Evolutionary conservation across 306 rosid genomes (phyloP), one percentile per base, ranked within the genome.

Genomic region (Rosa lucieae): DNA sequence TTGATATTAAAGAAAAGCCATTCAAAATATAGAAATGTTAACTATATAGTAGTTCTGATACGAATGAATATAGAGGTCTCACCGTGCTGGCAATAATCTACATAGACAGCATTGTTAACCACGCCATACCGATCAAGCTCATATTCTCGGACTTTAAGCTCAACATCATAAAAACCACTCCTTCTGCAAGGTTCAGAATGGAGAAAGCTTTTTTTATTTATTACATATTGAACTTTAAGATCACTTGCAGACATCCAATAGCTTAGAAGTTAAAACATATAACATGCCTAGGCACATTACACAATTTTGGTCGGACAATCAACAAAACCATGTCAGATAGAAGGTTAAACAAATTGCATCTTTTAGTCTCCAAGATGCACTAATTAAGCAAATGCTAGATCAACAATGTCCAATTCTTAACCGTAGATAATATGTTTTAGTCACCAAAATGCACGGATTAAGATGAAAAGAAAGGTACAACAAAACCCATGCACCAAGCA

Each of bases 121-220:
- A 90, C 98, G 20, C 98, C 98, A 65, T 77, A 94, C 74, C 92
- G 98, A 86, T 94, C 98, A 81, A 94, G 86, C 67, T 94, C 98
- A 70, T 92, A 94, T 70, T 92, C 97, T 3, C 98, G 94, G 65
- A 91, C 97, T 87, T 88, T 88, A 17, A 92, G 81, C 81, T 88
- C 93, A 5, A 94, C 81, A 10, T 89, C 92, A 68, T 59, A 70
- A 72, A 90, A 91, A 56, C 77, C 86, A 82, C 83, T 87, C 98
- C 85, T 87, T 85, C 98, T 94, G 87, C 80, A 85, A 87, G 74
- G 58, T 76, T 17, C 55, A 65, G 44, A 66, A 78, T 42, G 52
- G 14, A 52, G 48, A 79, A 40, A 70, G 61, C 67, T 1, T 29
- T 29, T 29, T 77, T 46, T 23, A 23, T 23, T 23, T 63, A 6